These are phyloP conservation scores for Myxozyma melibiosi DNA, from an alignment of 805 yeast genomes.

Conservation along the genomic window DNA sequence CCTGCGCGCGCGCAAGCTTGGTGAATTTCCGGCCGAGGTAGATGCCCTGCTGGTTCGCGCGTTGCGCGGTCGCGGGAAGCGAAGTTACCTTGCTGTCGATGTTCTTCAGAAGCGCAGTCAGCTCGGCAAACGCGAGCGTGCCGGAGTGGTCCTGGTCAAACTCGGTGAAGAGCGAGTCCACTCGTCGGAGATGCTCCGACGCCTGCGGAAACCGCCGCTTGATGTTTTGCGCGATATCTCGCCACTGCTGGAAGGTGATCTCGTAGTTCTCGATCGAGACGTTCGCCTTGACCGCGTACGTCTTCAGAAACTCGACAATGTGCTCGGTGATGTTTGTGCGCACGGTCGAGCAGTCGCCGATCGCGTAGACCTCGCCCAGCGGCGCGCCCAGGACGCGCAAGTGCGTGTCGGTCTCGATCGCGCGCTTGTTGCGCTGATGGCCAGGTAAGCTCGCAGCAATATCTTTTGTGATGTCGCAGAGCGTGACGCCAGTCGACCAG, in stretches of 20 bases:
- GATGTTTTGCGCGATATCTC: slow-evolving; percentile 52
- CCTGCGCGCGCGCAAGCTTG: slow-evolving; percentile 52
- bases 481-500: slow-evolving; percentile 79
- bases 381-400: slow-evolving; percentile 70
- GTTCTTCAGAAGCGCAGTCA: slow-evolving; percentile 53
- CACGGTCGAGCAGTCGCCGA: slow-evolving; percentile 72
- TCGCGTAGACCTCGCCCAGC: slow-evolving; percentile 66
- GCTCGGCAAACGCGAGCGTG: slow-evolving; percentile 54
- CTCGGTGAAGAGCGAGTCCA: slow-evolving; percentile 55
- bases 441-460: slow-evolving; percentile 52
- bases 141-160: slow-evolving; percentile 55
- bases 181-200: slow-evolving; percentile 54
- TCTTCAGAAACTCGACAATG: slow-evolving; percentile 52
- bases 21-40: slow-evolving; percentile 64
- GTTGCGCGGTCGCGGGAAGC: slow-evolving; percentile 73
- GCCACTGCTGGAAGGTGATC: slow-evolving; percentile 49
- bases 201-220: slow-evolving; percentile 60
- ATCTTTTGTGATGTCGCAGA: slow-evolving; percentile 60
- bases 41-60: slow-evolving; percentile 71
- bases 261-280: slow-evolving; percentile 22
- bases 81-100: slow-evolving; percentile 66
- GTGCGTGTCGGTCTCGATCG: slow-evolving; percentile 77
- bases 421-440: slow-evolving; percentile 62
- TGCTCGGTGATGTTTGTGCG: slow-evolving; percentile 62
- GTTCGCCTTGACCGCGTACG: slow-evolving; percentile 29